Base-by-base conservation (phyloP, 225 moss, liverwort and hornwort species). In the Antitrichia curtipendula region DNA sequence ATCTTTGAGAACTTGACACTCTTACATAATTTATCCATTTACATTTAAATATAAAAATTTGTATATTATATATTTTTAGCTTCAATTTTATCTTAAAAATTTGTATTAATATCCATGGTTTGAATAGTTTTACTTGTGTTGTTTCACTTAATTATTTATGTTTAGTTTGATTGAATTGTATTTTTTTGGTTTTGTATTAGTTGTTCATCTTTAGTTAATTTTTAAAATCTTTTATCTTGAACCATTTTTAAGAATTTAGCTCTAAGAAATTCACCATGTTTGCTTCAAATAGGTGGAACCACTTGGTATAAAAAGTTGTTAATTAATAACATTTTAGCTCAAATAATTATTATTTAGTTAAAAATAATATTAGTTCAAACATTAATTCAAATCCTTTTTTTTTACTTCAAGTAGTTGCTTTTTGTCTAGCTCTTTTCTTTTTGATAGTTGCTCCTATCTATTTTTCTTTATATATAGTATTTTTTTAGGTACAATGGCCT, bases 381-480 rank as follows among this genome's bases (percentile, higher is more conserved):
- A 21, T 7, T 10, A 19, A 8, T n/a, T 66, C 66, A 66, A 66
- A 66, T 66, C n/a, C 0, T 38, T 12, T 38, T 12, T 68, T 4
- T 1, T 38, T 38, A 4, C 7, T 2, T n/a, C 38, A 0, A 0
- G 4, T 22, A 23, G 23, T 40, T 68, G 7, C 4, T 68, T 38
- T 38, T 22, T 38, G 4, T 64, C 19, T 62, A 62, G 1, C 6
- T 68, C 22, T 38, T 68, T 1, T 36, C 36, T 0, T 10, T 10
- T 13, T 13, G 7, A 23, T 38, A 22, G 38, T 38, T 68, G 13
- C 13, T 38, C 13, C 0, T 68, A 1, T 6, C 3, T 0, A 1
- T 20, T 65, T 36, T 6, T 36, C 65, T 65, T n/a, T n/a, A n/a
- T n/a, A n/a, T n/a, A n/a, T 65, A 2, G 6, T 20, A 20, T 65